Evolutionary conservation across 768 basidiomycete species (phyloP).

Genomic region (Lactarius hengduanensis): DNA sequence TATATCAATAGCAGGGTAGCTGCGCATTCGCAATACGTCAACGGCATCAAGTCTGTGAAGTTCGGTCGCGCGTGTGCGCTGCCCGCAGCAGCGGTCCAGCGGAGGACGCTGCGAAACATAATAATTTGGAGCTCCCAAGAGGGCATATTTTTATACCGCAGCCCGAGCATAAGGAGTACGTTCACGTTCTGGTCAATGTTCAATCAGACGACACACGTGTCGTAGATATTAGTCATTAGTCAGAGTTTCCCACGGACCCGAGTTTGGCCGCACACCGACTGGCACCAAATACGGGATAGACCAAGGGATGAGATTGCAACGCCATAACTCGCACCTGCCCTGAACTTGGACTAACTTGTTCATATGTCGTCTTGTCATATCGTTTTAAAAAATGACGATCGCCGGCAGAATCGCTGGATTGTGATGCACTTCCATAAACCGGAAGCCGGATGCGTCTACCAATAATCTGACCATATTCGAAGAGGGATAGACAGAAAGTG

Average conservation of each 20-base stretch:
- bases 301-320: not conserved
- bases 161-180: not conserved
- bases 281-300: too few relatives aligned
- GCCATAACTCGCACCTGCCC: not conserved
- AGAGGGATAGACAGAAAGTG: not conserved
- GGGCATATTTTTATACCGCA: not conserved
- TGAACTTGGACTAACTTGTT: not conserved
- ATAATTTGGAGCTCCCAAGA: not conserved
- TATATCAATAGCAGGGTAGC: not conserved
- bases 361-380: not conserved
- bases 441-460: not conserved
- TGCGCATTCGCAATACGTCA: not conserved
- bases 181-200: not conserved
- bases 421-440: not conserved
- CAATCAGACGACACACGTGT: not conserved
- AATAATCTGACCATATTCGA: conserved; percentile 2
- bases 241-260: not conserved
- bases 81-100: not conserved
- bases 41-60: not conserved
- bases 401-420: not conserved
- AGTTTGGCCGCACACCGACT: not conserved
- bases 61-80: not conserved
- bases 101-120: not conserved
- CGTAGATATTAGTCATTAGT: not conserved
- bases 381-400: not conserved